Evolutionary conservation across 768 basidiomycete species (phyloP), one percentile per base, ranked within the genome.

Genomic region (Kwoniella mangroviensis): DNA sequence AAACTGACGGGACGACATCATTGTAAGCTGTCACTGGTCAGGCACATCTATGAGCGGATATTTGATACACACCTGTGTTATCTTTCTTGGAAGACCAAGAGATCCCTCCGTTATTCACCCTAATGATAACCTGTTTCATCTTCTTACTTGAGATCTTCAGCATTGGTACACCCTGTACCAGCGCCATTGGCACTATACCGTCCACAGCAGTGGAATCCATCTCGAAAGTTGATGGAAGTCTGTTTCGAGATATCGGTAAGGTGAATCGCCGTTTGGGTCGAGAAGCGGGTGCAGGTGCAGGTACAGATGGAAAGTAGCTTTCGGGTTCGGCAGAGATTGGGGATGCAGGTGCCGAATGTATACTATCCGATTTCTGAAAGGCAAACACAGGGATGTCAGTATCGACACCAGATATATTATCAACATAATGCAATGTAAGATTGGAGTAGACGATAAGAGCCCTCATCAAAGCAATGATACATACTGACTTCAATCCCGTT

Each of bases 121-220:
- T 86, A 80, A 94, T 91, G 4, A 89, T 75, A 42, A 89, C 86
- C 56, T 86, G 88, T 81, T 92, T 92, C 79, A 90, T 87, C 74
- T 89, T 90, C 84, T 89, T 91, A 28, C 87, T 86, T 1, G 92
- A 90, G 17, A 95, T 89, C 78, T 96, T 97, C 72, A 89, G 89
- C 90, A 96, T 91, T 0, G 87, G 86, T 26, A 80, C 79, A 19
- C 81, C 81, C 13, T 67, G 65, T 4, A 49, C 52, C 40, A 83
- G 68, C 2, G 73, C 57, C 7, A 49, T 10, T 1, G 80, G 80
- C 4, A 78, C 65, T 21, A 59, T 34, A 4, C 51, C 19, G 21
- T 55, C 62, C 15, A 57, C 62, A 51, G 26, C 65, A 53, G 40
- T 51, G 19, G 59, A 49, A 9, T 53, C 61, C 62, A 69, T 64